Percentiles rank a stretch among this genome's conserved stretches.
Conservation (phyloP, 305 asterid species). For the Fraxinus albicans region DNA sequence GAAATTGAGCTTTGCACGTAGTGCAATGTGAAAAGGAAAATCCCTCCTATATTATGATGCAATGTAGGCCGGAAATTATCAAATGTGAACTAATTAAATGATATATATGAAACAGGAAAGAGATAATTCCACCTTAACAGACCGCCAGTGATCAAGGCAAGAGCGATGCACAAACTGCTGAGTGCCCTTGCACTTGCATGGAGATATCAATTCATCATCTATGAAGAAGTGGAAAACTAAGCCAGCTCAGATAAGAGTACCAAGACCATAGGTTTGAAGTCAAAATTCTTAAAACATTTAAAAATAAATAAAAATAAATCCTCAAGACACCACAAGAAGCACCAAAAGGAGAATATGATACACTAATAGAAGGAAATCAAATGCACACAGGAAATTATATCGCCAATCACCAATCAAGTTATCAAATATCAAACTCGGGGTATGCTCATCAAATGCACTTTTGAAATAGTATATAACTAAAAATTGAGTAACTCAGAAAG, state of each 20-base stretch:
- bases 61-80: not conserved
- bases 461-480: not conserved
- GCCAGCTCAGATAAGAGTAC: not conserved
- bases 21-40: constrained; percentile 70
- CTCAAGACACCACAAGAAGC: not conserved
- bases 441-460: constrained; percentile 7
- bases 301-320: not conserved
- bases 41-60: constrained; percentile 46
- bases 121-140: constrained; percentile 44
- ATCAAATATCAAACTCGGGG: not conserved
- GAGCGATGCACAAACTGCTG: constrained; percentile 64
- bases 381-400: not conserved
- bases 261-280: not conserved
- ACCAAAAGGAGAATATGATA: not conserved
- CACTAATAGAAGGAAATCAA: not conserved
- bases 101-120: not conserved
- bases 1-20: constrained; percentile 62
- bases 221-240: constrained; percentile 14
- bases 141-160: constrained; percentile 69
- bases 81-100: not conserved
- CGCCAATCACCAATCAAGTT: not conserved
- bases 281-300: not conserved
- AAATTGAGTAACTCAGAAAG: not conserved
- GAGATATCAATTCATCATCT: constrained; percentile 56
- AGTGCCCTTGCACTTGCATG: constrained; percentile 69